Base-by-base conservation (phyloP, 257 asterid species). In the Nicotiana attenuata region DNA sequence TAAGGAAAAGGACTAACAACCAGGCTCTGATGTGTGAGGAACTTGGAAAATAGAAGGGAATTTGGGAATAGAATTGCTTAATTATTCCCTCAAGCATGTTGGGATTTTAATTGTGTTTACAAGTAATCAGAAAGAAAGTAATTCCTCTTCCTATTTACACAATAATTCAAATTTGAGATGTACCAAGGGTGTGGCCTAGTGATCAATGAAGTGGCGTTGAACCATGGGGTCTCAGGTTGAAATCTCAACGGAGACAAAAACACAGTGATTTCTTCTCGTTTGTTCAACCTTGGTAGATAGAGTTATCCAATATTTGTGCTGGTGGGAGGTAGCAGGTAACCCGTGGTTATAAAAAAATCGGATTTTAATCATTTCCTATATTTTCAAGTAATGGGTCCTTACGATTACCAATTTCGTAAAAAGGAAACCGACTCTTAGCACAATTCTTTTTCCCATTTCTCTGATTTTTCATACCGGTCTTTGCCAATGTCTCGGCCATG, bases 1-100 rank as follows among this genome's bases (percentile, higher is more conserved):
- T 8, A 41, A 41, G 47, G 47, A 41, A 41, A 41, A 41, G 47
- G 47, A 41, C 47, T 41, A 41, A 41, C 47, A 41, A 7, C 47
- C 47, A 41, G 47, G 11, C 11, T 7, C 47, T 0, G 11, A 41
- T 41, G 47, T 41, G 47, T 8, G 47, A 41, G 47, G 47, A 41
- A 41, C 1, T 3, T 68, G 55, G 17, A 68, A 35, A 19, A 19
- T 35, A 35, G 55, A 35, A 35, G 29, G n/a, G 77, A 35, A 33
- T 68, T 8, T 5, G 17, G 17, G 76, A 67, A 33, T 19, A 67
- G 4, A 67, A 35, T 67, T 67, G 41, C 76, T 67, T 35, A 52
- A 67, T 67, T 35, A 67, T 35, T 38, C 55, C 75, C 75, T 66
- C 55, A 67, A 19, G 76, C 28, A 66, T 66, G 76, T 67, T 67